These are phyloP conservation scores for Penicillium fimorum DNA, from an alignment of 495 filamentous ascomycete species.

Conservation along the genomic window DNA sequence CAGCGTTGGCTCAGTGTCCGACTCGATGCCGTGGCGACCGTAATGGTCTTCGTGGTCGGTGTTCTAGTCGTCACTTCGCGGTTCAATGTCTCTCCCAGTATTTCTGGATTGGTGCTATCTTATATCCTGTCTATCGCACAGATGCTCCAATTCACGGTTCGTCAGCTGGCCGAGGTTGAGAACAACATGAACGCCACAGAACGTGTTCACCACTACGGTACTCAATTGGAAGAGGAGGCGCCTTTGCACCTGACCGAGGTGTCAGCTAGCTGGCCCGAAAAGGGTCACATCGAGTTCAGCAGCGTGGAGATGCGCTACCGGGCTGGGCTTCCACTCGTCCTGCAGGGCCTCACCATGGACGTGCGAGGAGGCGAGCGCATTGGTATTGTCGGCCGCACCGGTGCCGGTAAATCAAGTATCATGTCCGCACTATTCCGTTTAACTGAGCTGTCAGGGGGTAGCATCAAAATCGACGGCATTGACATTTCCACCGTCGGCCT, in stretches of 20 bases:
- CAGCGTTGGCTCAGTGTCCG: conserved; percentile 88
- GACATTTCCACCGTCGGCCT: conserved; percentile 84
- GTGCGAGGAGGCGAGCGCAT: conserved; percentile 84
- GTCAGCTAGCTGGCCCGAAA: conserved; percentile 72
- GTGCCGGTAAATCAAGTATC: conserved; percentile 92
- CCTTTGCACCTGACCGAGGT: conserved; percentile 69
- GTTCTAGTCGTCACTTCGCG: conserved; percentile 91
- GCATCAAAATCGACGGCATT: conserved; percentile 85
- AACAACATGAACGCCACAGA: conserved; percentile 98
- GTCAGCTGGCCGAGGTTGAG: conserved; percentile 93
- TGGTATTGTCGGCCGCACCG: conserved; percentile 90
- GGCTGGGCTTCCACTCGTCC: conserved; percentile 74
- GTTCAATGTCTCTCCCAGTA: conserved; percentile 82
- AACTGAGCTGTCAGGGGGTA: conserved; percentile 78
- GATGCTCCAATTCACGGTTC: conserved; percentile 92
- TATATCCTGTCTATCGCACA: conserved; percentile 94
- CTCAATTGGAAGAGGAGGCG: conserved; percentile 81
- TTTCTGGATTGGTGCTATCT: conserved; percentile 81
- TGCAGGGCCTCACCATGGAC: conserved; percentile 74
- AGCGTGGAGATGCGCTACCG: conserved; percentile 92
- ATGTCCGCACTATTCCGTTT: conserved; percentile 92
- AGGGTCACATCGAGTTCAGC: conserved; percentile 80
- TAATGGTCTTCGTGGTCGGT: conserved; percentile 79
- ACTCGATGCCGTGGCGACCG: conserved; percentile 77
- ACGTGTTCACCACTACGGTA: conserved; percentile 90